phyloP scores from a whole-genome alignment of 495 filamentous ascomycete species.

The Hypoxylon fuscum region DNA sequence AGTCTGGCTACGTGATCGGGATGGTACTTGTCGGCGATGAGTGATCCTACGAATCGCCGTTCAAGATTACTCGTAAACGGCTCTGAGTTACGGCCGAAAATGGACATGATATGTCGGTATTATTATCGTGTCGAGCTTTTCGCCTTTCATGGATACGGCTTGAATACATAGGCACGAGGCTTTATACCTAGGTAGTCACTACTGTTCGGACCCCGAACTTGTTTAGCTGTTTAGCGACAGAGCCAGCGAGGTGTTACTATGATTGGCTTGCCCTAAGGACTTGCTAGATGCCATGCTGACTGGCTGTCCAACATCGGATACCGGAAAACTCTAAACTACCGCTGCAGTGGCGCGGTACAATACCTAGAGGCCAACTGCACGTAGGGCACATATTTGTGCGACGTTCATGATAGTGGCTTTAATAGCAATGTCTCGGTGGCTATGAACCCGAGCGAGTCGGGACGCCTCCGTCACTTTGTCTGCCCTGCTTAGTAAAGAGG shows the following conservation, averaged over 20 bases:
- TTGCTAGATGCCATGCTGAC: too few species aligned
- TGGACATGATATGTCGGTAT: too few species aligned
- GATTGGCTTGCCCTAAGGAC: too few species aligned
- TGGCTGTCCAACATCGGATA: too few species aligned
- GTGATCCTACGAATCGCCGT: conserved; percentile 3
- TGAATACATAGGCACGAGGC: too few species aligned
- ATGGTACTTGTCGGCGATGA: conserved; percentile 3
- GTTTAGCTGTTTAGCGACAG: too few species aligned
- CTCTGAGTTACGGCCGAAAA: not conserved
- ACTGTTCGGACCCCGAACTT: too few species aligned
- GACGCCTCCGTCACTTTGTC: conserved; percentile 15
- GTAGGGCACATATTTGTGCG: conserved; percentile 2
- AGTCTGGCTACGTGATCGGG: conserved; percentile 6
- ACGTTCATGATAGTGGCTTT: not conserved
- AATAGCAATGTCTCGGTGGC: conserved; percentile 11
- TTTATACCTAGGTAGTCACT: too few species aligned
- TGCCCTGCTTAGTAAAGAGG: conserved; percentile 11
- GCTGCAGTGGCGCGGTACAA: conserved; percentile 6
- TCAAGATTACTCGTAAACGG: not conserved
- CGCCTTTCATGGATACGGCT: too few species aligned
- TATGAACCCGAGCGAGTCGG: conserved; percentile 24
- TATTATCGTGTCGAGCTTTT: too few species aligned
- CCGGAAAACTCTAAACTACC: conserved; percentile 7
- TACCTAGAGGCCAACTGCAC: not conserved
- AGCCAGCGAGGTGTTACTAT: too few species aligned